These are phyloP conservation scores for Solanum chiquidenum DNA, from an alignment of 257 asterid genomes.

Conservation along the genomic window DNA sequence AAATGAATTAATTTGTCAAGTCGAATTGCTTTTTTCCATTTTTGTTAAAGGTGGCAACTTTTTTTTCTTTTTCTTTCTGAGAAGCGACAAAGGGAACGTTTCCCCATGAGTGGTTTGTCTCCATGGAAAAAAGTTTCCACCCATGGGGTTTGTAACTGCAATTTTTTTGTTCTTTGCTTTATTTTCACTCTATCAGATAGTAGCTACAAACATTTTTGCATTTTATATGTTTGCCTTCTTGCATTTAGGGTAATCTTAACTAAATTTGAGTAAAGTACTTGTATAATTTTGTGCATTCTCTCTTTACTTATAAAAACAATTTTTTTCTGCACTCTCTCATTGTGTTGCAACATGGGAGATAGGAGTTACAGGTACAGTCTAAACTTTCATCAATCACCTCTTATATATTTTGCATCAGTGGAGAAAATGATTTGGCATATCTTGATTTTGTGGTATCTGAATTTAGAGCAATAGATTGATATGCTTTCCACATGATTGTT, in stretches of 20 bases:
- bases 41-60: background rate
- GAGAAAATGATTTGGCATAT: background rate
- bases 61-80: background rate
- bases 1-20: background rate
- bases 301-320: background rate
- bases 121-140: background rate
- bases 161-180: background rate
- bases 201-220: background rate
- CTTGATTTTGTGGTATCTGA: background rate
- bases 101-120: background rate
- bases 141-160: background rate
- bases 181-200: background rate
- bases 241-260: background rate
- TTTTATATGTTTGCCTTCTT: background rate
- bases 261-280: background rate
- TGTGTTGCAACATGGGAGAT: background rate
- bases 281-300: background rate
- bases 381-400: background rate
- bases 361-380: background rate
- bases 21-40: background rate
- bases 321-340: background rate
- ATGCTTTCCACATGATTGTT: background rate
- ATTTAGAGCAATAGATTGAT: background rate
- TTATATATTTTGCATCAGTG: background rate
- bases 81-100: background rate